Base-by-base conservation (phyloP, 257 asterid species). In the Solanum sparsipilum region DNA sequence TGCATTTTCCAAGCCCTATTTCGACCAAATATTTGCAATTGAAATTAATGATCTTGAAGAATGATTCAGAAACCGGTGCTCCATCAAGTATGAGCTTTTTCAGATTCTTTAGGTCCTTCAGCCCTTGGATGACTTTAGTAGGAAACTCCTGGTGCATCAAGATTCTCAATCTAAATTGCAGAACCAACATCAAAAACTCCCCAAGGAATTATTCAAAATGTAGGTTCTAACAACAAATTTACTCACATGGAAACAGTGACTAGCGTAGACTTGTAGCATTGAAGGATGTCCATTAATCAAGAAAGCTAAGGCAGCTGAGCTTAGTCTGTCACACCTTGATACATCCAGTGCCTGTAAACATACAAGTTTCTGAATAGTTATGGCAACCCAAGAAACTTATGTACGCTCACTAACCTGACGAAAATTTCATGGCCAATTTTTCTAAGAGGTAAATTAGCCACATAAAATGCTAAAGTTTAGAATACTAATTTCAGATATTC, bases 1-100 rank as follows among this genome's bases (percentile, higher is more conserved):
- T 84, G 90, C 97, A 95, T 91, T 95, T 95, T 25, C 94, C 93
- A n/a, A 95, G 89, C 88, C 96, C 94, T 21, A 95, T 91, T 86
- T 93, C 93, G 9, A 86, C 81, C 91, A 95, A 85, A 83, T 56
- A 79, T 72, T 88, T 85, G 93, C 96, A 95, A 79, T 83, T 92
- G 72, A 60, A 74, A 87, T 94, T 63, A 67, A 95, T 90, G 71
- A 88, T 87, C 82, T 89, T 86, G 60, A 95, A 92, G 86, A 86
- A 83, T 34, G 90, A 29, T 60, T 92, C 93, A 52, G 94, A 87
- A 82, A 94, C 91, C 5, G 46, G 88, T 21, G 95, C 91, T 41
- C 96, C 97, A 36, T 90, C 95, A 78, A 95, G 89, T 81, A 85
- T 89, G 46, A 95, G 92, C 12, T 83, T 87, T 75, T 90, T 90